phyloP scores from a whole-genome alignment of 257 asterid species.

The Gentiana straminea region DNA sequence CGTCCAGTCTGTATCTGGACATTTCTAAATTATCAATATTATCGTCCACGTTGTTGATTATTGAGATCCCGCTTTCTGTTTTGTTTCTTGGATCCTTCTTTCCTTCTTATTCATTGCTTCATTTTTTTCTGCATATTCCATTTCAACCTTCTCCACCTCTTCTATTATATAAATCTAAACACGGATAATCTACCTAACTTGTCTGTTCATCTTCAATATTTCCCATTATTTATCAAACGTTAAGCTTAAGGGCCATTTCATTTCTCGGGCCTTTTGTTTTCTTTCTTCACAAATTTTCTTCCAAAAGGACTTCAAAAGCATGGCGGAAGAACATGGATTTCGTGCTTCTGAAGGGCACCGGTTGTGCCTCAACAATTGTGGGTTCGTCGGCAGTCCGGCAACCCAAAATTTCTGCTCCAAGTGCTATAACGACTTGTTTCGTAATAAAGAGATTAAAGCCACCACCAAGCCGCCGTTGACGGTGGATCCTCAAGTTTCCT shows the following conservation, averaged over 20 bases:
- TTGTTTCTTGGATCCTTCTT: not conserved
- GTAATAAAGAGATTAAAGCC: slow-evolving; percentile 10
- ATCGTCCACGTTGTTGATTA: not conserved
- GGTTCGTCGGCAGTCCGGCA: slow-evolving; percentile 74
- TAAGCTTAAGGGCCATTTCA: no score
- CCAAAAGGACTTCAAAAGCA: slow-evolving; percentile 1
- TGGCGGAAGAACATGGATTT: slow-evolving; percentile 88
- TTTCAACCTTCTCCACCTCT: not conserved
- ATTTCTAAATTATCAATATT: no score
- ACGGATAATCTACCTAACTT: no score
- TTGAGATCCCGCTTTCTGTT: not conserved
- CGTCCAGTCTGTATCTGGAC: no score
- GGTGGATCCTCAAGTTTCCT: slow-evolving; percentile 14
- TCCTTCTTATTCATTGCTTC: not conserved
- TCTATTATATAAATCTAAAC: not conserved
- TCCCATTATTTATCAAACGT: no score
- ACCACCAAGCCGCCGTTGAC: slow-evolving; percentile 15
- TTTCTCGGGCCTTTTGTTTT: no score
- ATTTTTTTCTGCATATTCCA: not conserved
- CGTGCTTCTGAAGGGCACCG: slow-evolving; percentile 69
- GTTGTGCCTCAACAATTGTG: slow-evolving; percentile 75
- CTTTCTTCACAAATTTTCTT: no score
- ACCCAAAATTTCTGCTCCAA: slow-evolving; percentile 71
- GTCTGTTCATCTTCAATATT: no score
- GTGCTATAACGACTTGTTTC: slow-evolving; percentile 47